Conservation (phyloP, 495 filamentous ascomycete species). For the Aspergillus leporis region DNA sequence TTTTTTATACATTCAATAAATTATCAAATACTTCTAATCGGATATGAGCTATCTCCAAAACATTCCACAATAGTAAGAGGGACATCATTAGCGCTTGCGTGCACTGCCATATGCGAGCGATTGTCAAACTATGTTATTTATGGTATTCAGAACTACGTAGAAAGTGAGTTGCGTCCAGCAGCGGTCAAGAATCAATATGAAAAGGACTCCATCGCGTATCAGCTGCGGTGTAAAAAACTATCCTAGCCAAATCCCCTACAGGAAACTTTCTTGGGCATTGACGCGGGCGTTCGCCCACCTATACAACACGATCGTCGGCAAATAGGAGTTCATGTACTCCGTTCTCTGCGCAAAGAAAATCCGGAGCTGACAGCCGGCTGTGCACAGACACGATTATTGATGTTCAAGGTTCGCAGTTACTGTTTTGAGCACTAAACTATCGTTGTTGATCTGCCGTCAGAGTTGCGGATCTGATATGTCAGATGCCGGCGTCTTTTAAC, state of each 20-base stretch:
- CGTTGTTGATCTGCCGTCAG: conserved; percentile 2
- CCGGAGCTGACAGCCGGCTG: conserved; percentile 4
- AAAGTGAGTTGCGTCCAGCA: neutral
- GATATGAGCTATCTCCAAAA: neutral
- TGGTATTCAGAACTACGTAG: neutral
- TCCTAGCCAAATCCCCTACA: neutral
- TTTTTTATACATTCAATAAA: neutral
- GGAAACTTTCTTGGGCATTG: neutral
- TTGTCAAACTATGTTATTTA: conserved; percentile 1
- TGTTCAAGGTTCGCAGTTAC: neutral
- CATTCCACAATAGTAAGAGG: neutral
- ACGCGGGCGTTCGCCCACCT: neutral
- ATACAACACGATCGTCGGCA: neutral
- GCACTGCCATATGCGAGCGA: neutral
- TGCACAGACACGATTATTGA: conserved; percentile 3
- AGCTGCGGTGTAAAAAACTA: conserved; percentile 1
- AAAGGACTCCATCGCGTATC: neutral
- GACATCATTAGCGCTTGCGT: neutral
- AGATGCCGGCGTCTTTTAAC: neutral
- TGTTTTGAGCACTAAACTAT: neutral
- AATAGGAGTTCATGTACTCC: conserved; percentile 1
- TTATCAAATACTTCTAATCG: neutral
- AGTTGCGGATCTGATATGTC: conserved; percentile 1
- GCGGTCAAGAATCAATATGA: neutral
- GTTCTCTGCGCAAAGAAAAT: neutral